phyloP scores from a whole-genome alignment of 2,329 filamentous ascomycete species.

The Curvularia verruculosa region DNA sequence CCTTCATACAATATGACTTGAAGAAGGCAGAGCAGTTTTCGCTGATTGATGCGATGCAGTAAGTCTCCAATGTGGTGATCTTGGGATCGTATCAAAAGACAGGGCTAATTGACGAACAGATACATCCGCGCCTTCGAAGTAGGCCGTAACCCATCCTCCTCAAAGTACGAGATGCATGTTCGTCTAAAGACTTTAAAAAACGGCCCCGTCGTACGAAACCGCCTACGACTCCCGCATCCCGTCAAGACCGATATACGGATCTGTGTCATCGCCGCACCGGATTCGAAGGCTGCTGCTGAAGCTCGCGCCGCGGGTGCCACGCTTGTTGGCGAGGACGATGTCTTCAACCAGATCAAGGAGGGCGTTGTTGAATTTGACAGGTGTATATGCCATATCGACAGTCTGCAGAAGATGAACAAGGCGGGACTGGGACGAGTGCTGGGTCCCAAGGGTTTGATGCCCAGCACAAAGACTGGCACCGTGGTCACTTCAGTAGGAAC shows the following conservation, averaged over 20 bases:
- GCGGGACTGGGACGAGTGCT: constrained; percentile 79
- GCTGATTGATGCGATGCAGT: constrained; percentile 93
- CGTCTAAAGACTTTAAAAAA: constrained; percentile 84
- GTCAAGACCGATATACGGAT: constrained; percentile 88
- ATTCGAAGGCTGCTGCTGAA: constrained; percentile 73
- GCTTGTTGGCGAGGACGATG: constrained; percentile 80
- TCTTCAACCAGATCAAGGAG: constrained; percentile 79
- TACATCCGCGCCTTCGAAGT: constrained; percentile 94
- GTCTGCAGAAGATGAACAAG: constrained; percentile 78
- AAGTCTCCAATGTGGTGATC: constrained; percentile 34
- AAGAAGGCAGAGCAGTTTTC: constrained; percentile 74
- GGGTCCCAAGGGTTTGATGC: constrained; percentile 92
- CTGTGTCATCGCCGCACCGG: constrained; percentile 88
- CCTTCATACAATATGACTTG: constrained; percentile 68
- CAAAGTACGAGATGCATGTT: constrained; percentile 89
- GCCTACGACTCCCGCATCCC: constrained; percentile 84
- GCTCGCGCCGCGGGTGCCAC: constrained; percentile 80
- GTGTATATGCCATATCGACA: constrained; percentile 83
- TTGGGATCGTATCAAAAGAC: neutral
- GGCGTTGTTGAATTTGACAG: constrained; percentile 87
- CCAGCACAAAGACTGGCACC: constrained; percentile 83
- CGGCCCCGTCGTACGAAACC: constrained; percentile 84
- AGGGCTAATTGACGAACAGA: constrained; percentile 54
- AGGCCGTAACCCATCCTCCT: constrained; percentile 71
- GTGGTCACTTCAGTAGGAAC: constrained; percentile 79